Percentiles rank a stretch among this genome's conserved stretches.
phyloP scores from a whole-genome alignment of 2,329 filamentous ascomycete genomes.

The Colletotrichum endophyticum region DNA sequence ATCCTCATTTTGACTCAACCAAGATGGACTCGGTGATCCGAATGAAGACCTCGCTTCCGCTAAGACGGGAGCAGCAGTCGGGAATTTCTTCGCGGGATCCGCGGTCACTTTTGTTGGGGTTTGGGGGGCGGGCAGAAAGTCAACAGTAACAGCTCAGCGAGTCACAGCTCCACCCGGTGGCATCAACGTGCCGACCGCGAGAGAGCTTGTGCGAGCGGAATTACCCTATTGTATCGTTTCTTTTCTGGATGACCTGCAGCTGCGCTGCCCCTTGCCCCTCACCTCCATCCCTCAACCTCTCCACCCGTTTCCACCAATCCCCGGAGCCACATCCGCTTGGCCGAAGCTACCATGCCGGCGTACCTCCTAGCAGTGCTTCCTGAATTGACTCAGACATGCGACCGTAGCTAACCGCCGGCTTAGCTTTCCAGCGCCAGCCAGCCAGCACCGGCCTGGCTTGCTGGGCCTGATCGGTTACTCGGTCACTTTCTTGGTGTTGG shows the following conservation, averaged over 20 bases:
- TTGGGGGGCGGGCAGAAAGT: not conserved
- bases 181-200: not conserved
- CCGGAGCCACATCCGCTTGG: not conserved
- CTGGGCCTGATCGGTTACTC: not conserved
- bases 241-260: conserved; percentile 13
- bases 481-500: not conserved
- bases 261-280: not conserved
- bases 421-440: not conserved
- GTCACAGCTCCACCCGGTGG: not conserved
- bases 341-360: not conserved
- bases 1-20: not conserved
- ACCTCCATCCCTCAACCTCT: not conserved
- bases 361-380: not conserved
- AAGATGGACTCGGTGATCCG: not conserved
- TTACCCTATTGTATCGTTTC: conserved; percentile 11
- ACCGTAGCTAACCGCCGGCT: not conserved
- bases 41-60: not conserved
- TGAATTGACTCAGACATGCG: conserved; percentile 8
- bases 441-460: not conserved
- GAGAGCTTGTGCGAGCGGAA: not conserved
- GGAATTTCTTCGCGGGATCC: not conserved
- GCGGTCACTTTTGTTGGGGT: not conserved
- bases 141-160: not conserved
- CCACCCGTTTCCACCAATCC: conserved; percentile 16
- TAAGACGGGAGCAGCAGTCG: not conserved